Evolutionary conservation across 2,329 filamentous ascomycete genomes (phyloP), one percentile per base, ranked within the genome.

Genomic region (Zalaria sp.): DNA sequence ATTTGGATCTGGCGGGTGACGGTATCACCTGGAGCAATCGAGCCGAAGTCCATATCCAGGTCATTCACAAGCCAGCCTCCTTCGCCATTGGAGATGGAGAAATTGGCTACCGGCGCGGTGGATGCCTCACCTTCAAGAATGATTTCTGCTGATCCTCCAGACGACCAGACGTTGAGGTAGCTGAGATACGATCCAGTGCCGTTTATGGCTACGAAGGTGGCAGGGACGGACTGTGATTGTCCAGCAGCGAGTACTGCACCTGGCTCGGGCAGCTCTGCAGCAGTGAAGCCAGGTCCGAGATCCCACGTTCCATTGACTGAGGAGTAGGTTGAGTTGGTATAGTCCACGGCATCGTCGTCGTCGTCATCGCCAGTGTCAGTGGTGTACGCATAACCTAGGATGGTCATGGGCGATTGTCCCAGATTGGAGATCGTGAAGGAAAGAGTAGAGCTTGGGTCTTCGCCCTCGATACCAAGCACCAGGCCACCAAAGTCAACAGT

Each of bases 401-500:
- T 59, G 1, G 51, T 60, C 40, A 68, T 44, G 25, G 52, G 47
- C 28, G 54, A 49, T 10, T 58, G 57, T 7, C 64, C 64, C 29
- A 57, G 46, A 43, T 68, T 68, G 34, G 56, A 51, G 25, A 67
- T 47, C 5, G 59, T 56, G 28, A 62, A 49, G 18, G 51, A 53
- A 5, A 58, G 51, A 7, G 53, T 54, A 10, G 57, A 51, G 5
- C 57, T 51, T 4, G 53, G 53, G 2, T 51, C 49, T 5, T 48
- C 44, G 1, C 54, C 53, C 7, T 53, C 51, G 8, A 54, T 53
- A 3, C 55, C 57, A 4, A 65, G 48, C 7, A 66, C 58, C 11
- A 67, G 47, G 9, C 59, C 57, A 4, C 63, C 63, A 42, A 67
- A 63, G 38, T 63, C 59, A 25, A 64, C 56, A 10, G 59, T 57